Evolutionary conservation across 805 yeast genomes (phyloP), one percentile per base, ranked within the genome.

Genomic region (Candida dajiaensis): DNA sequence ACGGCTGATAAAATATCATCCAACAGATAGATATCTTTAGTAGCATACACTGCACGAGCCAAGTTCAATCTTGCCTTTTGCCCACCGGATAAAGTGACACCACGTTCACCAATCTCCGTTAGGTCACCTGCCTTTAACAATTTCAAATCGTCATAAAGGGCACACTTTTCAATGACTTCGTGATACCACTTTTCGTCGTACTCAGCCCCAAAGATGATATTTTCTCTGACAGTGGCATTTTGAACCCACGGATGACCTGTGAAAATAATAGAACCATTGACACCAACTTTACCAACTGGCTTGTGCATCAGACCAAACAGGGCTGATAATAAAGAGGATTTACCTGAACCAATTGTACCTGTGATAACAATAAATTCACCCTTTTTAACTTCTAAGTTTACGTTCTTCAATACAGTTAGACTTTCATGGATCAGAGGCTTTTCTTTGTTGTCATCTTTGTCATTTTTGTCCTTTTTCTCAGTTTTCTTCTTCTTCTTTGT

Each of bases 341-440:
- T 88, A 48, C 96, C 96, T 4, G 85, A 73, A 2, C 95, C 95
- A 54, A 88, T 85, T 2, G 80, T 62, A n/a, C 96, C 96, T 0
- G 89, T 82, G 11, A 85, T 70, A 46, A 84, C 83, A 5, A 87
- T 67, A 45, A 89, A 80, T 58, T 86, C 95, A 25, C 87, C 87
- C 46, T 74, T 77, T 36, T 70, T 63, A 38, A 87, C 69, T 2
- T 66, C 61, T 19, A 87, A 61, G 50, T 79, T 70, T 43, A 87
- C 61, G 56, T 80, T 52, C 12, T 36, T 56, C 45, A 56, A 81
- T 15, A 45, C 45, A 18, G 23, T 46, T 18, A 39, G 50, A 13
- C 41, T 25, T 22, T 41, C 42, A 38, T 48, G 47, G 12, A 42
- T 42, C 9, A 54, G 31, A 35, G 38, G 45, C n/a, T 26, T 37